Evolutionary conservation across 2,329 filamentous ascomycete genomes (phyloP).

Genomic region (Fusarium staphyleae): DNA sequence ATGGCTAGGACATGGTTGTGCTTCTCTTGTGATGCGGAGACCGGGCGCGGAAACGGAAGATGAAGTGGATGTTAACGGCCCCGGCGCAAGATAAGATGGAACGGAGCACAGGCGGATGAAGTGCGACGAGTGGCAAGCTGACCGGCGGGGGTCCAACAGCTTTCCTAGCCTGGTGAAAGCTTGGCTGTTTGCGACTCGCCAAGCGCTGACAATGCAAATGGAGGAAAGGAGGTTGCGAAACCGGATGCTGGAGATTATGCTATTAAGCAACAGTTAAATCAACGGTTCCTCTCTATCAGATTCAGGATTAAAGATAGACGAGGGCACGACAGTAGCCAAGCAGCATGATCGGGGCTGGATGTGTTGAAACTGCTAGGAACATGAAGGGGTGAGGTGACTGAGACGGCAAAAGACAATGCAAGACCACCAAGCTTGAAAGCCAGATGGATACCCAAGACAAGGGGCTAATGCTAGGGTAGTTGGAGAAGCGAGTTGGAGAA

Average conservation of each 20-base stretch:
- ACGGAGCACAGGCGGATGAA: conserved; percentile 23
- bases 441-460: conserved; percentile 1
- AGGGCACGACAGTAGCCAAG: conserved; percentile 30
- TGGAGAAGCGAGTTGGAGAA: not conserved
- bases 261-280: conserved; percentile 9
- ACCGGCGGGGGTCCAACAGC: conserved; percentile 30
- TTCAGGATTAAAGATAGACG: conserved; percentile 25
- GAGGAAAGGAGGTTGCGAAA: conserved; percentile 22
- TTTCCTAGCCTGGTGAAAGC: conserved; percentile 25
- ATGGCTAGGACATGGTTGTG: conserved; percentile 53
- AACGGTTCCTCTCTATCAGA: not conserved
- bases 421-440: not conserved
- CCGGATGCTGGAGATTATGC: conserved; percentile 1
- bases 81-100: conserved; percentile 26
- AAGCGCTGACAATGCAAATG: conserved; percentile 30
- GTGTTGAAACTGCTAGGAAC: conserved; percentile 25
- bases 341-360: conserved; percentile 31
- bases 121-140: conserved; percentile 32
- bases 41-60: conserved; percentile 21
- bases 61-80: conserved; percentile 8
- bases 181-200: conserved; percentile 24
- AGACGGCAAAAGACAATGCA: not conserved
- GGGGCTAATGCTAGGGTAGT: not conserved
- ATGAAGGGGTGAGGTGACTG: conserved; percentile 26
- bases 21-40: conserved; percentile 22